phyloP scores from a whole-genome alignment of 1,284 basidiomycete genomes.

The Ganoderma leucocontextum region DNA sequence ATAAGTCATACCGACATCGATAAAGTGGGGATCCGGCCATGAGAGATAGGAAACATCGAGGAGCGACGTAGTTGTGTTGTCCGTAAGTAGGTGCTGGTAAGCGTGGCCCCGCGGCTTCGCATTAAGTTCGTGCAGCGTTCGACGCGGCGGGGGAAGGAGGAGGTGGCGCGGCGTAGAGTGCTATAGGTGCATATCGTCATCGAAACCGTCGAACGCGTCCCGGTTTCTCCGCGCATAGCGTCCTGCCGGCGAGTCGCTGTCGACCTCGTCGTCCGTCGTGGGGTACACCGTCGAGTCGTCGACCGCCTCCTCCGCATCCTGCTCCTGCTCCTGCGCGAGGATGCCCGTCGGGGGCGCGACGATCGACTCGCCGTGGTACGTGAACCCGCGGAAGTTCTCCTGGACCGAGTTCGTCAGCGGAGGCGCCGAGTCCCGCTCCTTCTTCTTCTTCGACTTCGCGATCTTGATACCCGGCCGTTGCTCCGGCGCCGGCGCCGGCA shows the following conservation, averaged over 20 bases:
- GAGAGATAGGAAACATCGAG: not conserved
- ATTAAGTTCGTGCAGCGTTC: constrained; percentile 4
- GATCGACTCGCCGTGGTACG: constrained; percentile 83
- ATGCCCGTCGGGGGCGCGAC: constrained; percentile 62
- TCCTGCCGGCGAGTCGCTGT: constrained; percentile 66
- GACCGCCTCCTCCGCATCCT: constrained; percentile 51
- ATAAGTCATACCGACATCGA: constrained; percentile 4
- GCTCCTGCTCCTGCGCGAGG: constrained; percentile 49
- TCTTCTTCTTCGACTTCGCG: constrained; percentile 56
- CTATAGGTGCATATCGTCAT: constrained; percentile 45
- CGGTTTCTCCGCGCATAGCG: constrained; percentile 68
- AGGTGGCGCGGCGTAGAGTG: constrained; percentile 3
- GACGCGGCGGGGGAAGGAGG: not conserved
- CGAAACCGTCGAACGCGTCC: constrained; percentile 51
- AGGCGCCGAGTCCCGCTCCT: constrained; percentile 50
- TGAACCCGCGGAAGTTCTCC: constrained; percentile 94
- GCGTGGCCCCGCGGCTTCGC: not conserved
- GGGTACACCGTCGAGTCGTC: constrained; percentile 53
- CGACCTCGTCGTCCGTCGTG: constrained; percentile 73
- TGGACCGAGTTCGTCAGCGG: constrained; percentile 89
- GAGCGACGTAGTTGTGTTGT: not conserved
- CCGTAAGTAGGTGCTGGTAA: not conserved
- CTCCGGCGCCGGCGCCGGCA: constrained; percentile 46
- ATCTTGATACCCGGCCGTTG: constrained; percentile 63
- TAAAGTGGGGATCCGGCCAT: not conserved